Base-by-base conservation (phyloP, 805 yeast species). In the Nakazawaea peltata region DNA sequence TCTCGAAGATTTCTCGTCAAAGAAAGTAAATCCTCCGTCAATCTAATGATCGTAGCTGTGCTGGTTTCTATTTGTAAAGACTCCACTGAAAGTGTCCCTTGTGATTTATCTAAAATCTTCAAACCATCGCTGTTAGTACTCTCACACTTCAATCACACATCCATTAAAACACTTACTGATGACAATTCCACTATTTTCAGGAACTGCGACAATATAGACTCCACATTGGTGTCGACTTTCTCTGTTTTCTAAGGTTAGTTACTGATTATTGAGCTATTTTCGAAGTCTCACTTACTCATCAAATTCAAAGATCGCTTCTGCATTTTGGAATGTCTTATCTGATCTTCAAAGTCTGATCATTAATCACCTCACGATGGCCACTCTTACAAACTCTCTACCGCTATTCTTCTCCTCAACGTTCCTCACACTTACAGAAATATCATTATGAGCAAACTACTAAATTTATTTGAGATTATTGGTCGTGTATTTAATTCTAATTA, bases 31-130 rank as follows among this genome's bases (percentile, higher is more conserved):
- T 74, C 80, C 42, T 74, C 76, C 28, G 74, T 65, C 12, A 72
- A 54, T 35, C 77, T 53, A 8, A 73, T 62, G 3, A 74, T 71
- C 1, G 67, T 60, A 36, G 69, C 55, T 0, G 77, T 65, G 43
- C 71, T 70, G 15, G 72, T 60, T 44, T 74, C 78, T 18, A 74
- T 69, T 13, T 74, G 74, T 14, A 74, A 53, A 23, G 74, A 64
- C 42, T 74, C 79, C n/a, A 71, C 68, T 1, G 77, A 69, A 24
- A 56, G 54, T 1, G 57, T 49, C 30, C 55, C 62, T 24, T 53
- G 49, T 2, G 61, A 46, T 28, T 56, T 57, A 9, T 54, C 56
- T 17, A 49, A 43, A 1, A 49, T 42, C 54, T 48, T 15, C 12
- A 30, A 7, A 10, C 7, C 12, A 12, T 10, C 10, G 4, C 16